Conservation (phyloP, 2,329 filamentous ascomycete species). For the Eurotiales sp. region DNA sequence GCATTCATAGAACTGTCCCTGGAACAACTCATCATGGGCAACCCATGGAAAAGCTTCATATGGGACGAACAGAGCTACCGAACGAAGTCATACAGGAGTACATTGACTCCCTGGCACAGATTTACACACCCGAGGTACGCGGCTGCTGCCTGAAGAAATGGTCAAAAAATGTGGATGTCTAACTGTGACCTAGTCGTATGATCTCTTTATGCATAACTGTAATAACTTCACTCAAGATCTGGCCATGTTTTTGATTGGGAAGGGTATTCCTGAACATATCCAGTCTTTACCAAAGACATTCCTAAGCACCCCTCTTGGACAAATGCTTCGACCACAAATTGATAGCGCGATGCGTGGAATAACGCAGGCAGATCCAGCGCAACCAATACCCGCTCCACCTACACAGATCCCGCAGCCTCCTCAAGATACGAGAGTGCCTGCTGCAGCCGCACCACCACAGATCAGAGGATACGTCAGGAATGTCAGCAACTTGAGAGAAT, state of each 20-base stretch:
- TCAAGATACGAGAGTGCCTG: not conserved
- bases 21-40: slow-evolving; percentile 82
- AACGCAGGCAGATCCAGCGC: slow-evolving; percentile 53
- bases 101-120: slow-evolving; percentile 72
- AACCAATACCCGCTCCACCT: slow-evolving; percentile 20
- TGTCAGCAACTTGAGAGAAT: slow-evolving; percentile 55
- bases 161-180: not conserved
- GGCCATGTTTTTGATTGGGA: slow-evolving; percentile 81
- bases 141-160: not conserved
- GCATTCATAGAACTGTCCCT: slow-evolving; percentile 75
- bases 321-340: slow-evolving; percentile 77
- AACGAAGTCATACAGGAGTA: slow-evolving; percentile 83
- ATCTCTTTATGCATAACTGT: slow-evolving; percentile 87
- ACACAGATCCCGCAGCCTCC: slow-evolving; percentile 11
- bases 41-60: slow-evolving; percentile 69
- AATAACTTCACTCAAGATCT: slow-evolving; percentile 97
- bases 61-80: slow-evolving; percentile 75
- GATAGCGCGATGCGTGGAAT: slow-evolving; percentile 61
- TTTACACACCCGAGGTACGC: slow-evolving; percentile 73
- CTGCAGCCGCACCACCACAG: not conserved
- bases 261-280: slow-evolving; percentile 84
- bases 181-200: slow-evolving; percentile 63
- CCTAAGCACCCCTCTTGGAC: slow-evolving; percentile 79
- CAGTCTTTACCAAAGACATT: slow-evolving; percentile 79
- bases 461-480: slow-evolving; percentile 55